A percentile compares a stretch with the other conserved stretches of the same genome.
Evolutionary conservation across 1,284 basidiomycete species (phyloP).

Genomic region (Cryptococcus floricola): DNA sequence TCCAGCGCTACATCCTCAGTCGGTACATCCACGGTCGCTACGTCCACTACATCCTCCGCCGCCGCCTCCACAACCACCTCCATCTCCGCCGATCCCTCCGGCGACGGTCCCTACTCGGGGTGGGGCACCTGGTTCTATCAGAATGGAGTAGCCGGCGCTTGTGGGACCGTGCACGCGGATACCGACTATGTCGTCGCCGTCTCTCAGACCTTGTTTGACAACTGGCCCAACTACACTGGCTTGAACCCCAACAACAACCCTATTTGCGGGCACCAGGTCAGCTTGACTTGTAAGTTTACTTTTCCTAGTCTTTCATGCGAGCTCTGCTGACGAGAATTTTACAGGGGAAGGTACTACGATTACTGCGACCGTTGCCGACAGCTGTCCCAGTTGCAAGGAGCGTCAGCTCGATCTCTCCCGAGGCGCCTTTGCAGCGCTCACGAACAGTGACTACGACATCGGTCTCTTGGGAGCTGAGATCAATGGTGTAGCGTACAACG

Average conservation of each 20-base stretch:
- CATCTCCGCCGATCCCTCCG: constrained; percentile 29
- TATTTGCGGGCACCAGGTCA: constrained; percentile 51
- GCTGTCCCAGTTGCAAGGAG: constrained; percentile 51
- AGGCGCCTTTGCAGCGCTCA: constrained; percentile 50
- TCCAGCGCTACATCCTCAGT: not conserved
- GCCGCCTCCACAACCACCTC: constrained; percentile 2
- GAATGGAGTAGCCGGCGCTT: constrained; percentile 33
- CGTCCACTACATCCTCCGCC: constrained; percentile 2
- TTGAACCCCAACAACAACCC: constrained; percentile 54
- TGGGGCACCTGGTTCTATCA: constrained; percentile 40
- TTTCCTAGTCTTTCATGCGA: not conserved
- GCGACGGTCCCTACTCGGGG: constrained; percentile 42
- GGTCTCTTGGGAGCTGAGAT: constrained; percentile 26
- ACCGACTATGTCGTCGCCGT: constrained; percentile 49
- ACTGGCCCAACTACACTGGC: constrained; percentile 49
- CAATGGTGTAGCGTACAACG: constrained; percentile 30
- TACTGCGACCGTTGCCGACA: constrained; percentile 50
- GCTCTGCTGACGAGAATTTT: not conserved
- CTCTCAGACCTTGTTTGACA: constrained; percentile 48
- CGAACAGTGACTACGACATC: constrained; percentile 26
- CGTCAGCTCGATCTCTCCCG: constrained; percentile 52
- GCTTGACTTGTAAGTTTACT: constrained; percentile 42
- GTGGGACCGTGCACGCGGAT: constrained; percentile 29
- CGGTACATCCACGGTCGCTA: not conserved
- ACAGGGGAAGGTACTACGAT: constrained; percentile 47